Conservation (phyloP, 2,329 filamentous ascomycete species). For the Pochonia chlamydosporia region DNA sequence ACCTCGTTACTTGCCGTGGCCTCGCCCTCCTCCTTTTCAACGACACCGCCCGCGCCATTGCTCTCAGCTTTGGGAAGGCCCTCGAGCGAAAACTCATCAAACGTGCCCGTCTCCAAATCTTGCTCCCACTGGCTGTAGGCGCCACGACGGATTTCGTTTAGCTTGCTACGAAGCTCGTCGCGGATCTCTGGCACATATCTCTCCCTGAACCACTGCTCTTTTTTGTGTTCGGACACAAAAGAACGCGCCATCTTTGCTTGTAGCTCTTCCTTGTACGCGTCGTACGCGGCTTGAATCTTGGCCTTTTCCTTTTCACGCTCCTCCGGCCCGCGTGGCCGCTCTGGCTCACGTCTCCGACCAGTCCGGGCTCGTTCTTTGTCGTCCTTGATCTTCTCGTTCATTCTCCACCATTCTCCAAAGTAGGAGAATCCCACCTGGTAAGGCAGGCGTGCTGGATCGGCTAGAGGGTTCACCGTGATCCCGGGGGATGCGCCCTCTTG, state of each 20-base stretch:
- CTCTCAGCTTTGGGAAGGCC: slow-evolving; percentile 90
- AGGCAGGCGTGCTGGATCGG: slow-evolving; percentile 65
- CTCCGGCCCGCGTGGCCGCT: slow-evolving; percentile 60
- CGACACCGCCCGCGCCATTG: slow-evolving; percentile 75
- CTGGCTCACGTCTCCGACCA: slow-evolving; percentile 62
- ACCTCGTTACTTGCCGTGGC: slow-evolving; percentile 88
- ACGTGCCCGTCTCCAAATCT: slow-evolving; percentile 76
- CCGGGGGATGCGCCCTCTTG: slow-evolving; percentile 49
- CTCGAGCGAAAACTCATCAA: slow-evolving; percentile 92
- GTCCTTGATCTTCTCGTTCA: slow-evolving; percentile 76
- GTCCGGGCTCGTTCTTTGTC: slow-evolving; percentile 67
- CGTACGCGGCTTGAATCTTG: slow-evolving; percentile 67
- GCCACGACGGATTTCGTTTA: slow-evolving; percentile 73
- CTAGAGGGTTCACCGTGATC: slow-evolving; percentile 56
- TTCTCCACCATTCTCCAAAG: slow-evolving; percentile 81
- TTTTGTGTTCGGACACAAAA: slow-evolving; percentile 89
- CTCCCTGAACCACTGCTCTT: slow-evolving; percentile 97
- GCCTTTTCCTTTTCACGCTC: slow-evolving; percentile 74
- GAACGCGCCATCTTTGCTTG: slow-evolving; percentile 75
- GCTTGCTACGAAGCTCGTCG: slow-evolving; percentile 65
- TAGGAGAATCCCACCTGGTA: slow-evolving; percentile 83
- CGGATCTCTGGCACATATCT: slow-evolving; percentile 82
- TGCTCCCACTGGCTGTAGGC: slow-evolving; percentile 84
- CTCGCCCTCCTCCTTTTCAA: slow-evolving; percentile 95
- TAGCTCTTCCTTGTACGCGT: slow-evolving; percentile 61